Base-by-base conservation (phyloP, 805 yeast species). In the Wickerhamomyces queroliae region DNA sequence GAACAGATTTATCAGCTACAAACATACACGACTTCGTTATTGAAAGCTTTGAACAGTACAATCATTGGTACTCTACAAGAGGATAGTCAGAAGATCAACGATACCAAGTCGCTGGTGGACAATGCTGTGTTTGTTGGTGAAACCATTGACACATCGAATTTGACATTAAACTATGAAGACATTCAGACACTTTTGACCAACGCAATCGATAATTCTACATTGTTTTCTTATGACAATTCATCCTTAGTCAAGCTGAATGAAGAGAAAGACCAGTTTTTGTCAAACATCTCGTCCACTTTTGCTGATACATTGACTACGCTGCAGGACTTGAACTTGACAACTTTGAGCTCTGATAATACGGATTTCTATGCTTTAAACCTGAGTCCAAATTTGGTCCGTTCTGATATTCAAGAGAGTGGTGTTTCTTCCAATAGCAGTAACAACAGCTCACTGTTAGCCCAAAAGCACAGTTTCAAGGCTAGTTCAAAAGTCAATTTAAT, bases 81-180 rank as follows among this genome's bases (percentile, higher is more conserved):
- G 62, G 40, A 78, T 67, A 30, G 77, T 65, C 15, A 69, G 46
- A 2, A 80, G 79, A 5, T 80, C 73, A 16, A 78, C 59, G 21
- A n/a, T 28, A 16, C 31, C 10, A 28, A 28, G 17, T 6, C 20
- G 4, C 20, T 13, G 6, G 13, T 28, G 6, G 31, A 28, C 17
- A 28, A 16, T 28, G 31, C 31, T 13, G 31, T 28, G 16, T 28
- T 13, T 10, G 31, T 28, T 17, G 31, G 31, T 28, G 31, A 28
- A 17, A 28, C 13, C 16, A 16, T 28, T 28, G 31, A 28, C 17
- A 28, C 31, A 4, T 28, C 31, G 17, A 28, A 28, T 28, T 17
- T 28, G 15, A 28, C 31, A 28, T 13, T 28, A 16, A 28, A 28
- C 17, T 28, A 13, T 17, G 15, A 16, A 17, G 31, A 28, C 17